Conservation (phyloP, 2,329 filamentous ascomycete genomes). For the Alternaria longipes region DNA sequence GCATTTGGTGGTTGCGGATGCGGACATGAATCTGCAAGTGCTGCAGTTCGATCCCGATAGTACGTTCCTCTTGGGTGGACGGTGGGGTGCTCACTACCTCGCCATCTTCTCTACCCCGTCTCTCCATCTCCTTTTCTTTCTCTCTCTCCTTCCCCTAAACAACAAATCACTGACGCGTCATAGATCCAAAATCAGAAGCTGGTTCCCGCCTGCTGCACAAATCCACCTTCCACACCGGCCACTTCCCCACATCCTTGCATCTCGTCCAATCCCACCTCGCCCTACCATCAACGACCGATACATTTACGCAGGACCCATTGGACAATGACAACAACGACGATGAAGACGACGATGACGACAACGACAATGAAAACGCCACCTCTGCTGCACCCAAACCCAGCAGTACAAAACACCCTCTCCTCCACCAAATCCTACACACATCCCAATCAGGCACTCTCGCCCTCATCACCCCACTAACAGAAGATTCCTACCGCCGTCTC, state of each 20-base stretch:
- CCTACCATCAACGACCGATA: constrained; percentile 49
- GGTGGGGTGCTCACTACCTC: neutral
- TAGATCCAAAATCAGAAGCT: constrained; percentile 91
- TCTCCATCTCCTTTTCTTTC: too few species aligned
- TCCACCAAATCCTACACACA: constrained; percentile 47
- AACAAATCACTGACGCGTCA: neutral
- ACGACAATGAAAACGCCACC: neutral
- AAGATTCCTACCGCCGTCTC: constrained; percentile 83
- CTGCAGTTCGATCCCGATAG: constrained; percentile 95
- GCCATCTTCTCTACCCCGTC: too few species aligned
- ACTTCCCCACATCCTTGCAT: constrained; percentile 77
- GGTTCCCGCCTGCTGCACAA: constrained; percentile 87
- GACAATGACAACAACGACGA: neutral
- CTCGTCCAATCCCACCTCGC: constrained; percentile 74
- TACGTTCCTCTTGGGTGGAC: constrained; percentile 58
- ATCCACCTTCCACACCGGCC: constrained; percentile 86
- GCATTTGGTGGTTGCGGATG: constrained; percentile 83
- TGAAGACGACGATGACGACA: neutral
- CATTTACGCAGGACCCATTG: constrained; percentile 27
- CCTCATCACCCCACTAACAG: constrained; percentile 78
- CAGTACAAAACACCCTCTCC: constrained; percentile 1
- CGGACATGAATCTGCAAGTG: constrained; percentile 85
- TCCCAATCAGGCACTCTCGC: constrained; percentile 75
- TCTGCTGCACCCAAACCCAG: neutral
- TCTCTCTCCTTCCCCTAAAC: neutral